Evolutionary conservation across 1,284 basidiomycete genomes (phyloP).

Genomic region (Kalmanozyma brasiliensis): DNA sequence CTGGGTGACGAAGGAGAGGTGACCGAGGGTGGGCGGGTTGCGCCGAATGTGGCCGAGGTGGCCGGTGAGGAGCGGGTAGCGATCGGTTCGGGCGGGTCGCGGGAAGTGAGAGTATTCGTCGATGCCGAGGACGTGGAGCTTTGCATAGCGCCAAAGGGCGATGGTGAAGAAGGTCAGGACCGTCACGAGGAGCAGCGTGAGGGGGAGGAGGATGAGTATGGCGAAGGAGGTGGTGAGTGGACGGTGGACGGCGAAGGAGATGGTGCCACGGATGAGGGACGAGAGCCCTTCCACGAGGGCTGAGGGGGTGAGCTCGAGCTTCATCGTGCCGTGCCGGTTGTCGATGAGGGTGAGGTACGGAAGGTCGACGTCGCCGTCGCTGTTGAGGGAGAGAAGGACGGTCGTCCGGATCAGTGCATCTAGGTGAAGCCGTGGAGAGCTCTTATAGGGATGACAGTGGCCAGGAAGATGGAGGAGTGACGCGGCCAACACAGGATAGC

Average conservation of each 20-base stretch:
- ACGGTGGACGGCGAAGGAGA: constrained; percentile 7
- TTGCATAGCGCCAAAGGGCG: constrained; percentile 20
- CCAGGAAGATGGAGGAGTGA: constrained; percentile 1
- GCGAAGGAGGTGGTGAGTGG: constrained; percentile 13
- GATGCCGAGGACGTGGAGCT: constrained; percentile 25
- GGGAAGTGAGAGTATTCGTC: constrained; percentile 45
- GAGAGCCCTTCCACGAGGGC: constrained; percentile 1
- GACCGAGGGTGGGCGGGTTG: constrained; percentile 35
- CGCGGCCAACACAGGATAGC: constrained; percentile 1
- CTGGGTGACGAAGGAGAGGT: constrained; percentile 34
- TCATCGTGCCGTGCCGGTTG: constrained; percentile 6
- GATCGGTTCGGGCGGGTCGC: constrained; percentile 17
- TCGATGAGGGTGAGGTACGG: constrained; percentile 1
- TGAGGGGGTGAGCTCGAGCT: constrained; percentile 10
- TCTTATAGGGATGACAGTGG: background rate
- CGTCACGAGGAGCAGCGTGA: background rate
- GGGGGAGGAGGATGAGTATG: constrained; percentile 10
- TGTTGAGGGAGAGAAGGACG: no score
- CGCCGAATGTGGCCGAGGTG: constrained; percentile 38
- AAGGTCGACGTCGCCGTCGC: background rate
- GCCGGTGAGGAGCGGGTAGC: constrained; percentile 27
- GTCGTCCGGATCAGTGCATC: no score
- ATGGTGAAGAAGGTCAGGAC: constrained; percentile 4
- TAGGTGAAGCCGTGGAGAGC: no score
- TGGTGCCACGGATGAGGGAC: background rate